These are phyloP conservation scores for Amauroascus niger DNA, from an alignment of 2,329 filamentous ascomycete genomes.

Conservation along the genomic window DNA sequence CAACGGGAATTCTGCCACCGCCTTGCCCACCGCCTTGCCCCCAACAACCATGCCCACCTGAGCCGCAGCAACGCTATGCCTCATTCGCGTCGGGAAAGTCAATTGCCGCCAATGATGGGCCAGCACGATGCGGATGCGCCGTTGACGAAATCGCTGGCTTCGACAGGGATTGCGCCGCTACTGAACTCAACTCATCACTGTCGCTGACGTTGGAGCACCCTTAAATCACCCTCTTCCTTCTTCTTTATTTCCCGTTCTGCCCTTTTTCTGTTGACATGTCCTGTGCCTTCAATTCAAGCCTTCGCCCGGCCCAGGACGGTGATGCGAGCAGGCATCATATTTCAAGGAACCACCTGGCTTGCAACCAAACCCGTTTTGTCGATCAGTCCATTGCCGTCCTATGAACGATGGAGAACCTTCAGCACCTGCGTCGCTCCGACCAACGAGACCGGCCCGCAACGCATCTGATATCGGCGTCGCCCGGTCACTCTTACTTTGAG, in stretches of 20 bases:
- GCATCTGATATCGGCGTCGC: neutral
- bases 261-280: neutral
- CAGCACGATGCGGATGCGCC: neutral
- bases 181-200: neutral
- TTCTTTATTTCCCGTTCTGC: neutral
- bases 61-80: constrained; percentile 2
- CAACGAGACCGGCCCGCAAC: neutral
- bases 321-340: neutral
- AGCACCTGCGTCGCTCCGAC: neutral
- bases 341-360: neutral
- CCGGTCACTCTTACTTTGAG: neutral
- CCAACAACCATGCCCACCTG: neutral
- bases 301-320: neutral
- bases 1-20: neutral
- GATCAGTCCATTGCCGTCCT: neutral
- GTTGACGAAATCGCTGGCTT: neutral
- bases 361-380: neutral
- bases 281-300: neutral
- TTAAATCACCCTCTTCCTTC: neutral
- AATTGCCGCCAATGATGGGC: neutral
- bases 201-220: neutral
- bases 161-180: neutral
- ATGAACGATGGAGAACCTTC: neutral
- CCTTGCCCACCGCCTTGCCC: neutral
- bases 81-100: neutral